Evolutionary conservation across 2,329 filamentous ascomycete genomes (phyloP).

Genomic region (Colletotrichum neosansevieriae): DNA sequence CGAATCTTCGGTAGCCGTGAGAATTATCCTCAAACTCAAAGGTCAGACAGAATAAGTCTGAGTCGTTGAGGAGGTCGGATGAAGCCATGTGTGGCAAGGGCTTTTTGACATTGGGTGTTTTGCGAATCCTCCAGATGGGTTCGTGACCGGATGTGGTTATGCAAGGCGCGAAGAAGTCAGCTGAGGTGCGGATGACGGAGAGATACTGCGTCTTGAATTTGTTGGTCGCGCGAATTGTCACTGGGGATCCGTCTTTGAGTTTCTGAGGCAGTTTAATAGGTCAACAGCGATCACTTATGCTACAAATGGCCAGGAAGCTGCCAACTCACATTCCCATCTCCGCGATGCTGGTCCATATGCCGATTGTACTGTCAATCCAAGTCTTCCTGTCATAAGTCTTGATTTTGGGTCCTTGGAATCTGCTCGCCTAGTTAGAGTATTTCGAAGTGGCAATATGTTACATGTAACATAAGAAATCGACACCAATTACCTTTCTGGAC

Average conservation of each 20-base stretch:
- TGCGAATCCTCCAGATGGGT: constrained; percentile 16
- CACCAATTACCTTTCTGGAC: not conserved
- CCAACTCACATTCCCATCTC: not conserved
- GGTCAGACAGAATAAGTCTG: constrained; percentile 5
- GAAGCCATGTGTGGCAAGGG: not conserved
- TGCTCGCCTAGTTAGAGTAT: not conserved
- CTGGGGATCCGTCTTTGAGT: constrained; percentile 9
- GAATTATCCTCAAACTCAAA: constrained; percentile 19
- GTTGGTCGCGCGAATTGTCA: not conserved
- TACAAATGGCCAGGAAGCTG: too few relatives aligned
- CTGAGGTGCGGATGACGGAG: constrained; percentile 21
- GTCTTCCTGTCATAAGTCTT: not conserved
- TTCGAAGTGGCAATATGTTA: not conserved
- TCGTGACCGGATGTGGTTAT: constrained; percentile 20
- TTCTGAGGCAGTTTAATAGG: not conserved
- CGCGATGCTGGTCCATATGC: constrained; percentile 14
- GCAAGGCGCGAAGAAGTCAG: constrained; percentile 22
- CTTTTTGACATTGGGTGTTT: too few relatives aligned
- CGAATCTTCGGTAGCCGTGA: not conserved
- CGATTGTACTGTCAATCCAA: not conserved
- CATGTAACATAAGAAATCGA: too few relatives aligned
- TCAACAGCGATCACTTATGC: too few relatives aligned
- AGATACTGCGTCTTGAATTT: not conserved
- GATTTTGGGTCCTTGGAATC: constrained; percentile 16
- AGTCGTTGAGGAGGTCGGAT: not conserved